Percentiles rank a stretch among this genome's conserved stretches.
phyloP scores from a whole-genome alignment of 768 basidiomycete species.

The Kwoniella shandongensis region DNA sequence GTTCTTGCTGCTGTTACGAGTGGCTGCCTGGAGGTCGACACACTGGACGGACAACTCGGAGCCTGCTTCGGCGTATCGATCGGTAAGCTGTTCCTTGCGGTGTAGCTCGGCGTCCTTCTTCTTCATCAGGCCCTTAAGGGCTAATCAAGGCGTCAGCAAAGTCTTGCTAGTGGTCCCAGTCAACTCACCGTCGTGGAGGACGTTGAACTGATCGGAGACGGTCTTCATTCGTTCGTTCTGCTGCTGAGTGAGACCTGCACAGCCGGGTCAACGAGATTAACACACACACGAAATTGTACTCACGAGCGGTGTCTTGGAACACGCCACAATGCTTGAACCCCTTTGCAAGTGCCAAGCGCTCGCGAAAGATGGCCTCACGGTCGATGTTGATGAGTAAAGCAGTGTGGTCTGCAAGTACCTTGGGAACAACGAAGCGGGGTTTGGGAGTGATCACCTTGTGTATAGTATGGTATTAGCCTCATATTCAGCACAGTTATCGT shows the following conservation, averaged over 20 bases:
- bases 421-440: conserved; percentile 7
- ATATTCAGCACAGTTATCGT: neutral
- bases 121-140: neutral
- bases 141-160: neutral
- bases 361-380: neutral
- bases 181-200: neutral
- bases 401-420: neutral
- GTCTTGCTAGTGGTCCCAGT: no score
- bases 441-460: neutral
- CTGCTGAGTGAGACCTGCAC: neutral
- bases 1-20: conserved; percentile 3
- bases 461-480: neutral
- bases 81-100: conserved; percentile 9
- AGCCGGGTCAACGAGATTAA: neutral
- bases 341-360: neutral
- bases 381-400: neutral
- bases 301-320: conserved; percentile 1
- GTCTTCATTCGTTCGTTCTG: neutral
- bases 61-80: conserved; percentile 14
- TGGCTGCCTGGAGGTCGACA: neutral
- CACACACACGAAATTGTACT: neutral
- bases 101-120: conserved; percentile 13
- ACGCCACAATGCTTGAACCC: neutral
- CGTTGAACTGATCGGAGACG: neutral
- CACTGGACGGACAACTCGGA: conserved; percentile 9